Percentiles rank a stretch among this genome's conserved stretches.
Conservation (phyloP, 2,329 filamentous ascomycete species). For the Claviceps sp. region DNA sequence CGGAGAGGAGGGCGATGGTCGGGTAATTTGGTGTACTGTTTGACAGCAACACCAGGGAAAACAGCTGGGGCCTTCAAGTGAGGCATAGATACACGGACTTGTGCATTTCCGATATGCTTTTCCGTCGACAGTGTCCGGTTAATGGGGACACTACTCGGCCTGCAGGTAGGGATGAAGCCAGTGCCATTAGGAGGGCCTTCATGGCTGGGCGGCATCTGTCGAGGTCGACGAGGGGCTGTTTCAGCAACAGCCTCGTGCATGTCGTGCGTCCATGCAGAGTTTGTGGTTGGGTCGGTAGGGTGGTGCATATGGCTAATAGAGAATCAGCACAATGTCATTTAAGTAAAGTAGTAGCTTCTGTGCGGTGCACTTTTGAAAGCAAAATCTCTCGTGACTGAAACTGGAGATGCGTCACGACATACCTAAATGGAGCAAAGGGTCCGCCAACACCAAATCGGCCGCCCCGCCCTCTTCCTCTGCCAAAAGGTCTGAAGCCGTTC, state of each 20-base stretch:
- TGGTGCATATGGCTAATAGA: conserved; percentile 26
- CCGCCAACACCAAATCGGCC: conserved; percentile 46
- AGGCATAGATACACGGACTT: conserved; percentile 69
- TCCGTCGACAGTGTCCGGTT: conserved; percentile 74
- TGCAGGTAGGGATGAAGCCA: conserved; percentile 40
- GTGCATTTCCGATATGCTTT: conserved; percentile 69
- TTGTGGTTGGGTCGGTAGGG: conserved; percentile 48
- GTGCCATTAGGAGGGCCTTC: conserved; percentile 42
- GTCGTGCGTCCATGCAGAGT: conserved; percentile 81
- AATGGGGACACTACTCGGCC: conserved; percentile 49
- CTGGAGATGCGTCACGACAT: conserved; percentile 23
- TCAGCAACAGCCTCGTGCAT: conserved; percentile 65
- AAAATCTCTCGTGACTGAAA: too few relatives aligned
- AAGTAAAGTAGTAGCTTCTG: neutral
- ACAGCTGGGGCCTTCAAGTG: conserved; percentile 57
- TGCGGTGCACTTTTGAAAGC: too few relatives aligned
- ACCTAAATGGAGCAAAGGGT: conserved; percentile 49
- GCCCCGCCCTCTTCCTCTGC: conserved; percentile 50
- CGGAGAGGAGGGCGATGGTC: conserved; percentile 89
- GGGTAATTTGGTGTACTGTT: conserved; percentile 85
- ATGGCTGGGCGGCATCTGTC: conserved; percentile 25
- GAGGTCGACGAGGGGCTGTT: conserved; percentile 27
- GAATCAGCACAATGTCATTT: conserved; percentile 13
- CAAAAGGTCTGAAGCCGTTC: conserved; percentile 65
- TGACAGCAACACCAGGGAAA: conserved; percentile 66